Percentiles rank a stretch among this genome's conserved stretches.
Evolutionary conservation across 257 asterid species (phyloP).

Genomic region (Solanum chiquidenum): DNA sequence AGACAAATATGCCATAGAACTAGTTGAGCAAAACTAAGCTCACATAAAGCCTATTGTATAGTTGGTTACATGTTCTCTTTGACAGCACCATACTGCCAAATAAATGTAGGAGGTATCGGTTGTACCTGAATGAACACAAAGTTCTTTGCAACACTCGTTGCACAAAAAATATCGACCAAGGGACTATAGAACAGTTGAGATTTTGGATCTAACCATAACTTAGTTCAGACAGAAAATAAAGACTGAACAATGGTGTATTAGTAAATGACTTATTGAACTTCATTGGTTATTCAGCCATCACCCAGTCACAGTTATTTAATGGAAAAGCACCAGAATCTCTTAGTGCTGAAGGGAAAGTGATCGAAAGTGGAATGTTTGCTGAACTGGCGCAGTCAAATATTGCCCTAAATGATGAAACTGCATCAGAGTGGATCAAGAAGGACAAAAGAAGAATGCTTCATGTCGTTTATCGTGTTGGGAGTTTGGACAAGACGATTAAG

Average conservation of each 20-base stretch:
- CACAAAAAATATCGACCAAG: not conserved
- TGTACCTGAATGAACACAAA: not conserved
- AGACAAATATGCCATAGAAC: not conserved
- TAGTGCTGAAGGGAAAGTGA: constrained; percentile 6
- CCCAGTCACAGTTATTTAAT: constrained; percentile 29
- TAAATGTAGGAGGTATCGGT: not conserved
- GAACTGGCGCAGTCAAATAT: constrained; percentile 10
- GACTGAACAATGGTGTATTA: not conserved
- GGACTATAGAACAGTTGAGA: not conserved
- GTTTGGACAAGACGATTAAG: constrained; percentile 39
- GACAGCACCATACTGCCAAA: not conserved
- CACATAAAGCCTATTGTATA: not conserved
- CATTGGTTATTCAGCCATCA: constrained; percentile 16
- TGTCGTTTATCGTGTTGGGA: constrained; percentile 39
- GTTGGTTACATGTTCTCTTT: not conserved
- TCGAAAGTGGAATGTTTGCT: not conserved
- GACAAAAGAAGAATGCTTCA: constrained; percentile 48
- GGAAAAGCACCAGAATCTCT: constrained; percentile 12
- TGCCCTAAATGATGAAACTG: constrained; percentile 7
- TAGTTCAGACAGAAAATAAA: not conserved
- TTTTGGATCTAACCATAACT: not conserved
- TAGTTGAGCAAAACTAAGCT: not conserved
- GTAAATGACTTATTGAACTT: not conserved
- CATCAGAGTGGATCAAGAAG: constrained; percentile 27
- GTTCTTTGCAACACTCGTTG: not conserved